Base-by-base conservation (phyloP, 495 filamentous ascomycete species). In the Friedmanniomyces simplex region DNA sequence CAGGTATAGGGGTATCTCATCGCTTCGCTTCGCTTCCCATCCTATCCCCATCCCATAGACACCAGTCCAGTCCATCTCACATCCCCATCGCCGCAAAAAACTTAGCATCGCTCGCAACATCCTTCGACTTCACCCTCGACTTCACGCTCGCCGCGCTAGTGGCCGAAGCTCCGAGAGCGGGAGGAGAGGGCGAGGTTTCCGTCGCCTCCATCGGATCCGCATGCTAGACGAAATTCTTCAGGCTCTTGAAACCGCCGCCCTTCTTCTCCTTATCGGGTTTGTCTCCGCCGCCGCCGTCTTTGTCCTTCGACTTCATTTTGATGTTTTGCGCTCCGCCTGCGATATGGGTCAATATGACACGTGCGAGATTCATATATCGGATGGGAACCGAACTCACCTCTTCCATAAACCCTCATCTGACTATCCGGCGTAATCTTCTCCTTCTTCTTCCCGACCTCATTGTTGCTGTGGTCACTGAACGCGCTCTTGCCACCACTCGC, bases 321-420 rank as follows among this genome's bases (percentile, higher is more conserved):
- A 71, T 63, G 54, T 71, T 71, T 49, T 72, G 70, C 14, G 68
- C 70, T 32, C 70, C 70, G 57, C 70, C 70, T 72, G 43, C 42
- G 16, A 21, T 22, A 21, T 30, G 34, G n/a, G 46, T 66, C 57
- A 68, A 58, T 48, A 25, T 24, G 6, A 5, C 14, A 22, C 20
- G 16, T n/a, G 22, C n/a, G 24, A 16, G 26, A 13, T 6, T 1
- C 2, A 4, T 45, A 5, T 7, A 6, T 1, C 7, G 2, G 4
- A n/a, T n/a, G 18, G 3, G 26, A 3, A 11, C 34, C 18, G 3
- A 30, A 54, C 71, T 66, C 56, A 73, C 71, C 71, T 66, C 71
- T 60, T 8, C 71, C 71, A 54, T 67, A 73, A 0, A 71, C 58
- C 46, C 71, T 55, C 1, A 69, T 63, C 42, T 71, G 62, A 34